Percentiles rank a stretch among this genome's conserved stretches.
Conservation (phyloP, 2,329 filamentous ascomycete species). For the Teratosphaeria destructans region DNA sequence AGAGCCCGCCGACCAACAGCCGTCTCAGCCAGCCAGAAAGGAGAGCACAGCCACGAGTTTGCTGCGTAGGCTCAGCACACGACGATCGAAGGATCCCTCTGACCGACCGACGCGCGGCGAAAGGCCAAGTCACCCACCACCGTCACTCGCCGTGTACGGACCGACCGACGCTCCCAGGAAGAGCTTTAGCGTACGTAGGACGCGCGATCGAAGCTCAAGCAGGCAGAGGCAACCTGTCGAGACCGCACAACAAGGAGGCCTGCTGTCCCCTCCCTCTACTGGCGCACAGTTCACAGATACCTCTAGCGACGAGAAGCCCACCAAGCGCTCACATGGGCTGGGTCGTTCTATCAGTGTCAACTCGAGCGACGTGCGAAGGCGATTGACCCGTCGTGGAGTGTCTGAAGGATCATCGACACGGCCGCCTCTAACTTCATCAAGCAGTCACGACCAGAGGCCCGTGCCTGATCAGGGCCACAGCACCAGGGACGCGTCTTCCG, state of each 20-base stretch:
- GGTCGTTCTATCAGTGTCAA: constrained; percentile 87
- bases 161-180: constrained; percentile 67
- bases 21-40: constrained; percentile 55
- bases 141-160: constrained; percentile 70
- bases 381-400: constrained; percentile 45
- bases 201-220: constrained; percentile 49
- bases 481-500: constrained; percentile 34
- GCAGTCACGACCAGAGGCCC: constrained; percentile 24
- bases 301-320: constrained; percentile 19
- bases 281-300: constrained; percentile 37
- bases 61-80: constrained; percentile 81
- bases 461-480: constrained; percentile 25
- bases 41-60: constrained; percentile 80
- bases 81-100: constrained; percentile 56
- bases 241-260: constrained; percentile 36
- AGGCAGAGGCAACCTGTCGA: constrained; percentile 42
- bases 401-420: constrained; percentile 41
- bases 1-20: constrained; percentile 25
- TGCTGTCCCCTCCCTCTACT: constrained; percentile 60
- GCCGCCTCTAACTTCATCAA: constrained; percentile 16
- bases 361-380: constrained; percentile 67
- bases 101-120: constrained; percentile 40
- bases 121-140: constrained; percentile 56
- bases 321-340: constrained; percentile 45
- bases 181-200: constrained; percentile 73